Evolutionary conservation across 192 early-diverging fungal species (phyloP).

Genomic region (Kappamyces sp.): DNA sequence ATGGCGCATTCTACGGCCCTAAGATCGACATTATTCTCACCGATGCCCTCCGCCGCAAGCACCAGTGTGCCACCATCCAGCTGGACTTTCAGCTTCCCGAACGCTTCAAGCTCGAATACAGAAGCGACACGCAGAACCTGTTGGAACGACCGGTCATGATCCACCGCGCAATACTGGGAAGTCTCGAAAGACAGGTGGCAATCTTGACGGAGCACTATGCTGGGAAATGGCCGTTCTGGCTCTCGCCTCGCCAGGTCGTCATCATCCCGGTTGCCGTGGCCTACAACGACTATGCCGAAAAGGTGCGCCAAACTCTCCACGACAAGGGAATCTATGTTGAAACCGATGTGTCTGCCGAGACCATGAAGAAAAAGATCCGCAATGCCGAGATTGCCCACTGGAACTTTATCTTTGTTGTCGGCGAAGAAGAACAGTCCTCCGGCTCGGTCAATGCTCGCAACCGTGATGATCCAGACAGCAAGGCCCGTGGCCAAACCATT

Average conservation of each 20-base stretch:
- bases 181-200: conserved; percentile 92
- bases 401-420: conserved; percentile 97
- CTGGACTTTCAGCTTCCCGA: conserved; percentile 97
- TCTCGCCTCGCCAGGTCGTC: conserved; percentile 87
- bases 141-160: conserved; percentile 92
- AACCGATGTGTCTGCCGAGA: conserved; percentile 77
- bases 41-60: conserved; percentile 84
- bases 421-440: conserved; percentile 70
- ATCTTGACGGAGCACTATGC: conserved; percentile 94
- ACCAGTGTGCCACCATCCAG: conserved; percentile 97
- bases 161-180: conserved; percentile 94
- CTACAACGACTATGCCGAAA: conserved; percentile 74
- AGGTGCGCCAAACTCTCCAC: conserved; percentile 64
- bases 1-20: conserved; percentile 99
- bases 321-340: conserved; percentile 77
- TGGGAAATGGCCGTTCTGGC: conserved; percentile 98
- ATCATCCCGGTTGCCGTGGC: conserved; percentile 82
- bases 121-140: conserved; percentile 49
- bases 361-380: conserved; percentile 96
- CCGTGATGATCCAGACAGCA: conserved; percentile 61
- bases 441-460: conserved; percentile 86
- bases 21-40: conserved; percentile 97
- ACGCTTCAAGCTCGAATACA: conserved; percentile 89
- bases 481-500: conserved; percentile 61
- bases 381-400: conserved; percentile 89